Percentiles rank a stretch among this genome's conserved stretches.
phyloP scores from a whole-genome alignment of 148 eudicot species.

The Polygonum aviculare region DNA sequence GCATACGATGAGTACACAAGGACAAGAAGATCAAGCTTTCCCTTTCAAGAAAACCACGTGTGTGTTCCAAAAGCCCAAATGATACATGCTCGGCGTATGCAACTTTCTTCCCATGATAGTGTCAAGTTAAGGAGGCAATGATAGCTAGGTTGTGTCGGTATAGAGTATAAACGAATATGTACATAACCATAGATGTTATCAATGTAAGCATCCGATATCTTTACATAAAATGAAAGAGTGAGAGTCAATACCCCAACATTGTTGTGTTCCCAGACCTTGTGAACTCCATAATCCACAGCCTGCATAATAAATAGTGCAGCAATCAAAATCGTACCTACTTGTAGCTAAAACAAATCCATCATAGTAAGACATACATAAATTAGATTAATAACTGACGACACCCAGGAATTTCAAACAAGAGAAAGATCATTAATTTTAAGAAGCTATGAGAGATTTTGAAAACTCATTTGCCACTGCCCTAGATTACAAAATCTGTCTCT shows the following conservation, averaged over 20 bases:
- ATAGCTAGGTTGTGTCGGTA: too few species aligned
- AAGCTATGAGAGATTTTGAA: neutral
- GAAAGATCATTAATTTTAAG: neutral
- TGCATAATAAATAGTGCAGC: constrained; percentile 25
- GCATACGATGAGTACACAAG: too few species aligned
- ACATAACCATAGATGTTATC: too few species aligned
- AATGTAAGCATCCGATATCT: too few species aligned
- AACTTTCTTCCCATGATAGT: too few species aligned
- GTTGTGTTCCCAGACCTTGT: constrained; percentile 65
- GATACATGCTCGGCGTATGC: too few species aligned
- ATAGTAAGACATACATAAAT: neutral
- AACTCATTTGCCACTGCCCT: neutral
- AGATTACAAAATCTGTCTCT: neutral
- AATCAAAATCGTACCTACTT: neutral
- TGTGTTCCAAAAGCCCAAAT: too few species aligned
- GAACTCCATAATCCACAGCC: constrained; percentile 79
- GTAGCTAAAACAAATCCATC: neutral
- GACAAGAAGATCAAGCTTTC: too few species aligned
- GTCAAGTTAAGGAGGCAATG: too few species aligned
- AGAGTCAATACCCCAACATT: constrained; percentile 63
- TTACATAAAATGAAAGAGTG: neutral
- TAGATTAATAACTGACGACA: too few species aligned
- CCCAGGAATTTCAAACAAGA: neutral
- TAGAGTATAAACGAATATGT: too few species aligned
- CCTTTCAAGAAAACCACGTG: too few species aligned